Percentiles rank a stretch among this genome's conserved stretches.
phyloP scores from a whole-genome alignment of 2,329 filamentous ascomycete genomes.

The Fusarium nisikadoi region DNA sequence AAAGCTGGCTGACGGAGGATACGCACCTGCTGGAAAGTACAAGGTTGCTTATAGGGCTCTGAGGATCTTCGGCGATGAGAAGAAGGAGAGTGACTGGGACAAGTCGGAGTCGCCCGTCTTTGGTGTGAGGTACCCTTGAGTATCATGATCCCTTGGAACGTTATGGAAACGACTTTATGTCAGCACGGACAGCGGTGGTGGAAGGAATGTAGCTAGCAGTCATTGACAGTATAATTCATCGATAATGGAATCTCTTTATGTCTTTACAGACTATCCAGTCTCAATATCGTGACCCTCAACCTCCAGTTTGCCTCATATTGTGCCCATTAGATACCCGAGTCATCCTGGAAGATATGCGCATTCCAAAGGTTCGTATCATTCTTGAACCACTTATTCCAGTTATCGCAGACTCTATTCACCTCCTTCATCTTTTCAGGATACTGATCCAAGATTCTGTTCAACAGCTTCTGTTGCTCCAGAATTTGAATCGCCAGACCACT shows the following conservation, averaged over 20 bases:
- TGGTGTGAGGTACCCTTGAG: conserved; percentile 53
- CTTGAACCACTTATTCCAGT: conserved; percentile 24
- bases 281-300: not conserved
- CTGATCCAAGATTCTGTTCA: conserved; percentile 11
- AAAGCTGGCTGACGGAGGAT: conserved; percentile 56
- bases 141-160: not conserved
- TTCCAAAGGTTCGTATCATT: conserved; percentile 9
- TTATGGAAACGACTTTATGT: not conserved
- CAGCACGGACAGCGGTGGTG: not conserved
- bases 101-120: conserved; percentile 55
- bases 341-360: conserved; percentile 9
- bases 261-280: not conserved
- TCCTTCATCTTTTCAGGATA: conserved; percentile 13
- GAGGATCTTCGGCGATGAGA: conserved; percentile 61
- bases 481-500: conserved; percentile 23
- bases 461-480: conserved; percentile 7
- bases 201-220: not conserved
- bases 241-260: not conserved
- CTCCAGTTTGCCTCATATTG: not conserved
- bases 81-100: conserved; percentile 60
- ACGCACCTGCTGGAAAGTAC: conserved; percentile 61
- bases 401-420: conserved; percentile 14
- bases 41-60: conserved; percentile 60
- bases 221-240: not conserved
- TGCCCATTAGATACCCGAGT: not conserved